A percentile compares a stretch with the other conserved stretches of the same genome.
phyloP scores from a whole-genome alignment of 2,329 filamentous ascomycete species.

The Colletotrichum eremochloae region DNA sequence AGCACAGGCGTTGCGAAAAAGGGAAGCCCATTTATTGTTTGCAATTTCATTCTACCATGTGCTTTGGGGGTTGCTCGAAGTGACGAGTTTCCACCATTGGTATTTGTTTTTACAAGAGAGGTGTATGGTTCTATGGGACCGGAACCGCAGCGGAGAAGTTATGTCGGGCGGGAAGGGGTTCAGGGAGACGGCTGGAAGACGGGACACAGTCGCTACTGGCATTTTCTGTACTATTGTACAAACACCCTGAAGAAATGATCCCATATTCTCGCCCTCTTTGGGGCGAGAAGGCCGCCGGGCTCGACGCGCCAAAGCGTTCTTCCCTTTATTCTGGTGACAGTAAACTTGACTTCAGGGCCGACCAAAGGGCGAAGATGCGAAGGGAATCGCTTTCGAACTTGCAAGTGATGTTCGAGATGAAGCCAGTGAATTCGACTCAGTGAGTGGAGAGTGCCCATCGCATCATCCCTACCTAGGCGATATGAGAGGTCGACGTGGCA shows the following conservation, averaged over 20 bases:
- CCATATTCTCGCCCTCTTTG: conserved; percentile 21
- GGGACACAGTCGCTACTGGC: conserved; percentile 32
- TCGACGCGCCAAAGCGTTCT: conserved; percentile 31
- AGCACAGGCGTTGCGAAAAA: conserved; percentile 38
- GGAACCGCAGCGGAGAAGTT: neutral
- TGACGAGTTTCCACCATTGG: neutral
- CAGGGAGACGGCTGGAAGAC: neutral
- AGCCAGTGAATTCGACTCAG: neutral
- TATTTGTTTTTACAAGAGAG: neutral
- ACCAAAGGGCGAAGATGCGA: neutral
- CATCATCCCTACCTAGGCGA: neutral
- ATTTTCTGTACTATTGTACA: conserved; percentile 28
- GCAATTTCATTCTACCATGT: conserved; percentile 1
- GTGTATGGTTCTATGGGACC: neutral
- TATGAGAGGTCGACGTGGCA: neutral
- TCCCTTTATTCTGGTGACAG: neutral
- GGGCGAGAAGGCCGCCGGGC: conserved; percentile 37
- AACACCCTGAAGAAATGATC: conserved; percentile 24
- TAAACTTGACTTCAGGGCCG: neutral
- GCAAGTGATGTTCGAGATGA: neutral
- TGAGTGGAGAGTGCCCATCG: neutral
- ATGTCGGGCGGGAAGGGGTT: too few relatives aligned
- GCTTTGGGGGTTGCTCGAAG: neutral
- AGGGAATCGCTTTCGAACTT: neutral
- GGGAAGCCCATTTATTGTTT: conserved; percentile 15